Base-by-base conservation (phyloP, 1,284 basidiomycete genomes). In the Ceratobasidium sp. region DNA sequence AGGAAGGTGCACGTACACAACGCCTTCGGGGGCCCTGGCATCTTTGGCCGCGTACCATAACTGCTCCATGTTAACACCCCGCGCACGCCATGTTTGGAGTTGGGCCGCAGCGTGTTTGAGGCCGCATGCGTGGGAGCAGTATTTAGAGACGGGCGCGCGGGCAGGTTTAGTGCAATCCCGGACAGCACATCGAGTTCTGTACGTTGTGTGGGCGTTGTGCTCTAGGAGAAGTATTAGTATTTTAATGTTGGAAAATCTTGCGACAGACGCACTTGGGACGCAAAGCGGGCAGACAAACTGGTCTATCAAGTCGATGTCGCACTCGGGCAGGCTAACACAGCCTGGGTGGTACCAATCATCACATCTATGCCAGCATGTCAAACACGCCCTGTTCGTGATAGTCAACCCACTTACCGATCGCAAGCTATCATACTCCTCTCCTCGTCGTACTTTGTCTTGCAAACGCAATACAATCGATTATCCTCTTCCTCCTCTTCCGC, bases 291-390 rank as follows among this genome's bases (percentile, higher is more conserved):
- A 95, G 63, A 93, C 88, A 81, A 95, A 95, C 80, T 92, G 90
- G 82, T 95, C 94, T 39, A 95, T 91, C 19, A 95, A 86, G 77
- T 94, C 92, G 46, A 94, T 88, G 77, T 90, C 88, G 7, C 88
- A 83, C 77, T 95, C 92, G 27, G 88, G 86, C 85, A 95, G 91
- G 48, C 88, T 83, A 31, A 95, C 89, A 78, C 93, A 95, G 68
- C 87, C 85, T 0, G 92, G 91, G 79, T 95, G 93, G 80, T 93
- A 95, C 93, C 93, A 95, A 77, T 94, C 92, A 79, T 95, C 93
- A 81, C 93, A 95, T 37, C 92, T 94, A 77, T 34, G 5, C 2
- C 19, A 8, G 56, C 27, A 22, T 7, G 8, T 58, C 19, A 51
- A 56, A 27, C 31, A 7, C n/a, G 54, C 29, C 11, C 11, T 8